Base-by-base conservation (phyloP, 768 basidiomycete genomes). In the Russula virescens region DNA sequence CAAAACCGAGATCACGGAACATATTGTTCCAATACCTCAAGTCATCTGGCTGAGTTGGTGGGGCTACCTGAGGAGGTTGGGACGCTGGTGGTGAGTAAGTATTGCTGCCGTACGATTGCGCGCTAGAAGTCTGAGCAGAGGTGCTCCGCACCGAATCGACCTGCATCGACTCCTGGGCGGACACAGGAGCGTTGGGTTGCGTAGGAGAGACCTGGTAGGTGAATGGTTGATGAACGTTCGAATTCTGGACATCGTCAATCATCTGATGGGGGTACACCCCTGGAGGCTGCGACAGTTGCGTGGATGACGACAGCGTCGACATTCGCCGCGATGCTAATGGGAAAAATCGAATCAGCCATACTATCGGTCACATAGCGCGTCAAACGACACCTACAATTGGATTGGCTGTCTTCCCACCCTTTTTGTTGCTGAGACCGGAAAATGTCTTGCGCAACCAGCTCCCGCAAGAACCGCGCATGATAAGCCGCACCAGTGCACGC, bases 391-490 rank as follows among this genome's bases (percentile, higher is more conserved):
- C 38, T 31, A 66, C 63, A 21, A 34, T 56, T 55, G 21, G 53
- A 9, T 35, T 53, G 63, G 5, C 55, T 26, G 14, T 65, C 59
- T 11, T 65, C 57, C 64, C 55, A 64, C 28, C 18, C 14, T 8
- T 62, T 58, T 51, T 61, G 64, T 61, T 62, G 66, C 9, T 66
- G 80, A 54, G 78, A 72, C 67, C 82, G 81, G 69, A 84, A 80
- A 60, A 80, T 79, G 68, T 89, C 87, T 67, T 83, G 80, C 40
- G 79, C 79, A 43, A 92, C 78, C 50, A 93, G 78, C 60, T 80
- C 83, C 69, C 83, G 83, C 43, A 94, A 75, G 75, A 94, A 94
- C 55, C 90, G 86, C 45, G 88, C 83, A 68, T 93, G 91, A 65
- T 86, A 85, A 38, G 84, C 83, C n/a, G 86, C 86, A 19, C 84